Percentiles rank a stretch among this genome's conserved stretches.
phyloP scores from a whole-genome alignment of 306 rosid species.

The Ziziphus jujuba region DNA sequence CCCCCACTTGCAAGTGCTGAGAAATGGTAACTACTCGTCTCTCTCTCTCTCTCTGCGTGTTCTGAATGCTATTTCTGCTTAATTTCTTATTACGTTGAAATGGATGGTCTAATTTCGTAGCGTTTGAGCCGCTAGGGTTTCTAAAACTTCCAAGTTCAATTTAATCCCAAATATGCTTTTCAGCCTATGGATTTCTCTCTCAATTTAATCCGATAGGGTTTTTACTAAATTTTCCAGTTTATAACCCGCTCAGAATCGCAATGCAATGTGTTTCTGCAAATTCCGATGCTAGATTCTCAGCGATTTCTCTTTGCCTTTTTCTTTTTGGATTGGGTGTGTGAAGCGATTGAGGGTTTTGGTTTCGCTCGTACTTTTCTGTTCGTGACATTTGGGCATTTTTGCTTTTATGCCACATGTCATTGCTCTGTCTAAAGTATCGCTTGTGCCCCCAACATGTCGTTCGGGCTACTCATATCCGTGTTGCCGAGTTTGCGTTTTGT shows the following conservation, averaged over 20 bases:
- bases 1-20: neutral
- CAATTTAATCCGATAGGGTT: slow-evolving; percentile 7
- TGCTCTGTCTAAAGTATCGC: no score
- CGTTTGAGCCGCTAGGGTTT: slow-evolving; percentile 42
- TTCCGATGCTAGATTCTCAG: neutral
- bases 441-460: slow-evolving; percentile 9
- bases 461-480: neutral
- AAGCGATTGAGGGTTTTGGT: neutral
- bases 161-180: neutral
- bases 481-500: neutral
- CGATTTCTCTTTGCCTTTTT: neutral
- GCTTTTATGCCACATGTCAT: no score
- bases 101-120: neutral
- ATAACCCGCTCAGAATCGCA: neutral
- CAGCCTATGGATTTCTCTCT: neutral
- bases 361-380: no score
- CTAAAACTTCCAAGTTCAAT: slow-evolving; percentile 2
- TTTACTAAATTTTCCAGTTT: neutral
- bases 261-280: neutral
- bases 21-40: neutral
- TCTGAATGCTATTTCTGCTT: neutral
- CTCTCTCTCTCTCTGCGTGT: neutral
- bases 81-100: neutral
- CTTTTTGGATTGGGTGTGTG: neutral
- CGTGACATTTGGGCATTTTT: no score